These are phyloP conservation scores for Hypoxylon intermedium DNA, from an alignment of 495 filamentous ascomycete species.

Conservation along the genomic window DNA sequence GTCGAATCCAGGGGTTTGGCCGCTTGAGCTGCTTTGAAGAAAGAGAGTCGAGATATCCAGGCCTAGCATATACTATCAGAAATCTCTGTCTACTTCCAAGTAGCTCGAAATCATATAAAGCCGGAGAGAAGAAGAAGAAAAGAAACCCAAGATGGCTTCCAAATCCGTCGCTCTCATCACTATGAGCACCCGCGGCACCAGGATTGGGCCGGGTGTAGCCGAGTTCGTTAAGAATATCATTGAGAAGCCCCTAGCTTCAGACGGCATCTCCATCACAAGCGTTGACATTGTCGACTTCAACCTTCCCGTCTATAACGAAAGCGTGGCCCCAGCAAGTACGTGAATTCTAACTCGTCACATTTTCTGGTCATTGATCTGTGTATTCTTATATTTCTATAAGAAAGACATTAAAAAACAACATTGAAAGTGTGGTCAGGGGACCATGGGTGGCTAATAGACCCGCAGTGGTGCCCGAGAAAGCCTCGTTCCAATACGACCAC, in stretches of 20 bases:
- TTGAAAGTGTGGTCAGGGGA: too few relatives aligned
- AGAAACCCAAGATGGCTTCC: slow-evolving; percentile 28
- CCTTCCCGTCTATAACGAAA: slow-evolving; percentile 65
- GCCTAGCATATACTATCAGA: background rate
- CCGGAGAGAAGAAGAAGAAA: background rate
- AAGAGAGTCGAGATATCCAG: background rate
- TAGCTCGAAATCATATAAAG: background rate
- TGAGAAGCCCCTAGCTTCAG: slow-evolving; percentile 32
- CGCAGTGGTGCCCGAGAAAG: slow-evolving; percentile 46
- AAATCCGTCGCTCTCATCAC: slow-evolving; percentile 53
- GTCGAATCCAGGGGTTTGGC: too few relatives aligned
- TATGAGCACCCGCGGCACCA: slow-evolving; percentile 45
- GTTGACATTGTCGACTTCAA: slow-evolving; percentile 61
- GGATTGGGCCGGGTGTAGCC: slow-evolving; percentile 47
- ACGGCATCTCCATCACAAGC: slow-evolving; percentile 38
- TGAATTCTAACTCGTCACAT: background rate
- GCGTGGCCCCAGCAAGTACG: slow-evolving; percentile 54
- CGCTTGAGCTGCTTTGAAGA: background rate
- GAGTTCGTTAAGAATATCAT: slow-evolving; percentile 45
- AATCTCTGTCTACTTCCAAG: background rate
- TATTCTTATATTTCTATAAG: background rate
- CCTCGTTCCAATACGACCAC: slow-evolving; percentile 56
- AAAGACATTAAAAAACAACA: too few relatives aligned
- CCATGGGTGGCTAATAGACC: slow-evolving; percentile 45
- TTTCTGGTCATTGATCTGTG: background rate